Percentiles rank a stretch among this genome's conserved stretches.
phyloP scores from a whole-genome alignment of 208 protist genomes.

The Trypanosoma cruzi region DNA sequence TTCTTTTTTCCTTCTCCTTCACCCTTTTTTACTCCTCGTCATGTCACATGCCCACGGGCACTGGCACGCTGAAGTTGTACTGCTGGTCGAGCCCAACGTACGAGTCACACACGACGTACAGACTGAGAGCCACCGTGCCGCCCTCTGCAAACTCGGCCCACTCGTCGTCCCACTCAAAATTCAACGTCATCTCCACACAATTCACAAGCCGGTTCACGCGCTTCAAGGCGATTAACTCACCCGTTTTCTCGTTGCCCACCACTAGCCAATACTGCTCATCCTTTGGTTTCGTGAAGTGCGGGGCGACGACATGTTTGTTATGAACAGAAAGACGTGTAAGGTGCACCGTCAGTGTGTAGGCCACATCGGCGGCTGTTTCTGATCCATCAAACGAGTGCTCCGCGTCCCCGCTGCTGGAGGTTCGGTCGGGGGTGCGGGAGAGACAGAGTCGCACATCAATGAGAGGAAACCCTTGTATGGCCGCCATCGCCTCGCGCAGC shows the following conservation, averaged over 20 bases:
- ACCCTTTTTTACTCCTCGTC: not conserved
- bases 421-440: not conserved
- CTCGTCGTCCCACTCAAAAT: conserved; percentile 91
- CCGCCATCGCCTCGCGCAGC: conserved; percentile 76
- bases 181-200: conserved; percentile 49
- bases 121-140: conserved; percentile 48
- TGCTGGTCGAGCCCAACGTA: conserved; percentile 94
- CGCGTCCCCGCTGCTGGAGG: conserved; percentile 16
- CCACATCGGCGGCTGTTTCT: conserved; percentile 36
- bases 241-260: conserved; percentile 75
- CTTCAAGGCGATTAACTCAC: conserved; percentile 94
- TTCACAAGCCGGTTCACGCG: conserved; percentile 73
- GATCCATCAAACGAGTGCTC: conserved; percentile 8
- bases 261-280: conserved; percentile 94
- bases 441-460: conserved; percentile 75
- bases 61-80: conserved; percentile 66
- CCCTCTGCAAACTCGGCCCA: conserved; percentile 48
- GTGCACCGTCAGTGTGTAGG: conserved; percentile 58
- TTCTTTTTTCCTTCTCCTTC: not conserved
- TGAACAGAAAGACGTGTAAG: conserved; percentile 65
- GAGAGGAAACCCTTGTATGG: conserved; percentile 69
- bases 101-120: conserved; percentile 91
- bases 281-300: conserved; percentile 90
- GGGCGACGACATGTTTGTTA: conserved; percentile 71
- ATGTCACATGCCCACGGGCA: conserved; percentile 8